Evolutionary conservation across 2,329 filamentous ascomycete genomes (phyloP), one percentile per base, ranked within the genome.

Genomic region (Alternaria sp.): DNA sequence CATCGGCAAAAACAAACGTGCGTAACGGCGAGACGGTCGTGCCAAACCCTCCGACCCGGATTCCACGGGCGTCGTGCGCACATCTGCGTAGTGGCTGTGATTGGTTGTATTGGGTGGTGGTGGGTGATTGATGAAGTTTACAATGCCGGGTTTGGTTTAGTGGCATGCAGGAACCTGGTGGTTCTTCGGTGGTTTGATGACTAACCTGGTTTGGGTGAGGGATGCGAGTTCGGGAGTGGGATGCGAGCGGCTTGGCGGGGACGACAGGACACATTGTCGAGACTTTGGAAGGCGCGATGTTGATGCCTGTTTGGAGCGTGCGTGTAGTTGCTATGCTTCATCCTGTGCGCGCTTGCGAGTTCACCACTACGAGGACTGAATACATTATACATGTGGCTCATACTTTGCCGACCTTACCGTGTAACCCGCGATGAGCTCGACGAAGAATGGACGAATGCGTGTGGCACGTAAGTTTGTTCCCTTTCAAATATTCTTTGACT

Each of bases 91-190:
- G n/a, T n/a, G n/a, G n/a, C n/a, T n/a, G 15, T 50, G 37, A 63
- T 61, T 63, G 61, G 63, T 46, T 20, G 49, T 20, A n/a, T 7
- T 4, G 43, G 21, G 23, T 30, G 10, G 50, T 65, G 25, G 59
- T 58, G 20, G 59, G 54, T 47, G 54, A 23, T 51, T 59, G 56
- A 63, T 63, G 65, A 65, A 65, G 65, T 65, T 51, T 63, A 60
- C 63, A 63, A 54, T 65, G 60, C 60, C 60, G 21, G 20, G 51
- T 54, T 12, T 21, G 51, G 63, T 65, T 65, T 65, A 65, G 63
- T 18, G 18, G 60, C 44, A 45, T 63, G 60, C 60, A 60, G 60
- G 44, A 63, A 63, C 56, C 14, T 59, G 60, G 60, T 14, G 5
- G 43, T 62, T 62, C 44, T 26, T 62, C 55, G 60, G 60, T 44